These are phyloP conservation scores for Podila clonocystis DNA, from an alignment of 192 early-diverging fungal species.

Conservation along the genomic window DNA sequence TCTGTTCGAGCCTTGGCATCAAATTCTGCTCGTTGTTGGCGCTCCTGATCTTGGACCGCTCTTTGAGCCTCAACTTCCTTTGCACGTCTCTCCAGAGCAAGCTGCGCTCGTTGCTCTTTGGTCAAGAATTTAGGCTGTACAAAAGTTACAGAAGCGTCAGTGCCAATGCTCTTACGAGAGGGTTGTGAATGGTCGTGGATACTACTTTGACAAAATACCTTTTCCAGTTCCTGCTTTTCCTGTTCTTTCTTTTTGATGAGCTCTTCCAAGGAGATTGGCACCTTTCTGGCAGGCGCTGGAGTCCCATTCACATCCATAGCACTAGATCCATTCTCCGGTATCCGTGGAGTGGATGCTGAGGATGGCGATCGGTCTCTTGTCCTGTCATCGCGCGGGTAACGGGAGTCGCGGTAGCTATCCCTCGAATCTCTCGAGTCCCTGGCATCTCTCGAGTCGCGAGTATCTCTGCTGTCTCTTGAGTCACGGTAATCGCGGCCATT, in stretches of 20 bases:
- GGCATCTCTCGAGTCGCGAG: slow-evolving; percentile 11
- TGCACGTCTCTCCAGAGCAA: slow-evolving; percentile 85
- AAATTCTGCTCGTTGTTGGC: slow-evolving; percentile 64
- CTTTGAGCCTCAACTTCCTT: slow-evolving; percentile 82
- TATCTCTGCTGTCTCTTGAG: slow-evolving; percentile 28
- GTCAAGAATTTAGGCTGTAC: slow-evolving; percentile 83
- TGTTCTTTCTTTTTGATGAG: slow-evolving; percentile 72
- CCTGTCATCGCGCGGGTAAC: slow-evolving; percentile 15
- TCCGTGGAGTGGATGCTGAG: background rate
- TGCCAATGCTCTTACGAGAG: background rate
- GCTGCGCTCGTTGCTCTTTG: slow-evolving; percentile 89
- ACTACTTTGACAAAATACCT: slow-evolving; percentile 49
- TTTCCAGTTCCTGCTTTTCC: slow-evolving; percentile 69
- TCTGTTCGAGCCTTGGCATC: slow-evolving; percentile 62
- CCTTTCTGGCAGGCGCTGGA: slow-evolving; percentile 38
- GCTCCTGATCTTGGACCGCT: slow-evolving; percentile 69
- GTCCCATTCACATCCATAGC: slow-evolving; percentile 26
- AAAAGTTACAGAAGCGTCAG: background rate
- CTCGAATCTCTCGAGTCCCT: slow-evolving; percentile 14
- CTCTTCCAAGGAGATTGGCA: slow-evolving; percentile 83
- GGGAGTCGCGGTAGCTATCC: slow-evolving; percentile 32
- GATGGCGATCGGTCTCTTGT: slow-evolving; percentile 17
- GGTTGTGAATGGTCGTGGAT: too few species aligned
- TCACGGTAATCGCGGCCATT: slow-evolving; percentile 46
- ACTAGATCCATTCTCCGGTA: background rate